These are phyloP conservation scores for Pleodorina starrii DNA, from an alignment of 139 green algal genomes.

Conservation along the genomic window DNA sequence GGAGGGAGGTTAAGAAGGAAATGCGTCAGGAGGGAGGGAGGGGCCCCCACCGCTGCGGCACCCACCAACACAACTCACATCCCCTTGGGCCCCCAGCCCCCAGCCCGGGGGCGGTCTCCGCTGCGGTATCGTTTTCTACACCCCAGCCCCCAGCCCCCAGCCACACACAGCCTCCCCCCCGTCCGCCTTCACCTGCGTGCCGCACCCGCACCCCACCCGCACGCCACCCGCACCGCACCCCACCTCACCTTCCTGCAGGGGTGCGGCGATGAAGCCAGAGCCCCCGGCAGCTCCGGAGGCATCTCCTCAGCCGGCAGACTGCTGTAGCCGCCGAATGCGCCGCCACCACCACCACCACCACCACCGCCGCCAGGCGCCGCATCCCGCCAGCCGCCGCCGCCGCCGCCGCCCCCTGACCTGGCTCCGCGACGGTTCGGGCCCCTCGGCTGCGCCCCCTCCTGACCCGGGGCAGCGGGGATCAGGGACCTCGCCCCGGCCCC, in stretches of 20 bases:
- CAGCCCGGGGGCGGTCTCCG: too few relatives aligned
- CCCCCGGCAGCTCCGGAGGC: conserved; percentile 35
- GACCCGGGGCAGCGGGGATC: too few relatives aligned
- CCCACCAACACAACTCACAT: too few relatives aligned
- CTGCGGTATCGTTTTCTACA: too few relatives aligned
- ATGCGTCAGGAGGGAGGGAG: neutral
- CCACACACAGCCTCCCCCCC: too few relatives aligned
- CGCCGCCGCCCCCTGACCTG: neutral
- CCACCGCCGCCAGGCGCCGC: neutral
- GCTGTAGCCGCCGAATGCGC: conserved; percentile 28
- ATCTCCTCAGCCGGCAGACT: conserved; percentile 38
- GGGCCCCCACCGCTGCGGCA: neutral
- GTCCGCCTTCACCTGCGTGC: too few relatives aligned
- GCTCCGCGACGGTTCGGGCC: neutral
- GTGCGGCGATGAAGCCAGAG: conserved; percentile 35
- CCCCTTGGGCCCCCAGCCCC: too few relatives aligned
- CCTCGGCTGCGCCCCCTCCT: neutral
- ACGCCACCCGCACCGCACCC: too few relatives aligned
- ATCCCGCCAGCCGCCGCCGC: conserved; percentile 3
- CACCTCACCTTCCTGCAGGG: conserved; percentile 48
- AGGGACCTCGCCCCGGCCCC: too few relatives aligned
- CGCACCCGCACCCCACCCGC: too few relatives aligned
- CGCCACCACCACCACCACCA: neutral
- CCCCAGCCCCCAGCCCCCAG: too few relatives aligned
- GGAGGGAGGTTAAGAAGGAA: neutral